Percentiles rank a stretch among this genome's conserved stretches.
These are phyloP conservation scores for Coemansia sp. DNA, from an alignment of 192 early-diverging fungal species.

Conservation along the genomic window DNA sequence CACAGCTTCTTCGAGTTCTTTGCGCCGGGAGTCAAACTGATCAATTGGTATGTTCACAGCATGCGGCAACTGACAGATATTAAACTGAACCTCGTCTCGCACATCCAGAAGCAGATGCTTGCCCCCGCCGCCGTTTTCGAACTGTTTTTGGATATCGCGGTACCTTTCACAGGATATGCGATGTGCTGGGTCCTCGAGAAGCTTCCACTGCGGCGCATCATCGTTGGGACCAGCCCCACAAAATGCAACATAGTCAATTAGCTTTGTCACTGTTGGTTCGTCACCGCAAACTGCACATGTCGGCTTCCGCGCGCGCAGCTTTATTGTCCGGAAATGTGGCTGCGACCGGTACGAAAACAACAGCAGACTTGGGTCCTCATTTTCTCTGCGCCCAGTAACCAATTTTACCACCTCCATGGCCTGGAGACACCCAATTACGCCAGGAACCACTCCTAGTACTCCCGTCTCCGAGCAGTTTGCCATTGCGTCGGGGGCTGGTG, in stretches of 20 bases:
- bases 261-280: slow-evolving; percentile 68
- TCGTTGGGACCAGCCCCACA: slow-evolving; percentile 80
- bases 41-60: slow-evolving; percentile 62
- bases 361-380: slow-evolving; percentile 64
- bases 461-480: slow-evolving; percentile 90
- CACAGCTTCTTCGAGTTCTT: slow-evolving; percentile 44
- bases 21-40: slow-evolving; percentile 26
- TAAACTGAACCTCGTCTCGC: slow-evolving; percentile 78
- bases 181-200: slow-evolving; percentile 39
- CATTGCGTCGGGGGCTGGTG: slow-evolving; percentile 86
- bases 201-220: slow-evolving; percentile 54
- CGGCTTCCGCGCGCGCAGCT: slow-evolving; percentile 64
- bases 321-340: slow-evolving; percentile 77
- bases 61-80: slow-evolving; percentile 73
- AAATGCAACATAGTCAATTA: slow-evolving; percentile 92
- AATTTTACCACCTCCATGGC: slow-evolving; percentile 93
- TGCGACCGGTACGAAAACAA: slow-evolving; percentile 72
- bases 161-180: slow-evolving; percentile 59
- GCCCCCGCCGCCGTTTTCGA: neutral
- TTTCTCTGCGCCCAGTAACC: slow-evolving; percentile 58
- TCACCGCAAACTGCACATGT: slow-evolving; percentile 89
- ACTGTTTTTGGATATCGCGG: slow-evolving; percentile 17
- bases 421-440: slow-evolving; percentile 88
- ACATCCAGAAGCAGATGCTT: slow-evolving; percentile 85
- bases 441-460: slow-evolving; percentile 92